Evolutionary conservation across 2,329 filamentous ascomycete species (phyloP).

Genomic region (Albifimbria verrucaria): DNA sequence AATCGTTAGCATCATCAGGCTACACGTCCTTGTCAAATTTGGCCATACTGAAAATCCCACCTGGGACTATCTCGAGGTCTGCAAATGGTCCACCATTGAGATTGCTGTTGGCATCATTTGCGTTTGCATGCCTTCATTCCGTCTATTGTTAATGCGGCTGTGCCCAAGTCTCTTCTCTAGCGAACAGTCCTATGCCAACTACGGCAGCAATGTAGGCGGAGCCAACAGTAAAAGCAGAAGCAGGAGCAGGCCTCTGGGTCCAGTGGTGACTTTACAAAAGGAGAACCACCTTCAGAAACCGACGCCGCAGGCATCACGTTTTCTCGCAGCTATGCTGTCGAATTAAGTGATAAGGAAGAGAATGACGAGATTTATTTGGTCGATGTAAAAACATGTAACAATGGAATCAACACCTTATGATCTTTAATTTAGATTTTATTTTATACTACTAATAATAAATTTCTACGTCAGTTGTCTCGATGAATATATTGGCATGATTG

Average conservation of each 20-base stretch:
- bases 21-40: slow-evolving; percentile 21
- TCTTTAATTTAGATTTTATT: no score
- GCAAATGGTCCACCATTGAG: slow-evolving; percentile 26
- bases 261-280: background rate
- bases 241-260: background rate
- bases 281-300: background rate
- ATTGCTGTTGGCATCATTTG: slow-evolving; percentile 28
- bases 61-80: slow-evolving; percentile 17
- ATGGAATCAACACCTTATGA: no score
- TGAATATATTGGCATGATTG: no score
- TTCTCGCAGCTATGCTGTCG: background rate
- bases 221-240: background rate
- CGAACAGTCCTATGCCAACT: background rate
- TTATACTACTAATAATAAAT: no score
- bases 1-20: slow-evolving; percentile 24
- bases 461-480: no score
- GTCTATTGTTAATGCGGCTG: slow-evolving; percentile 12
- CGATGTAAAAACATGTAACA: no score
- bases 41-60: slow-evolving; percentile 20
- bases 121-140: slow-evolving; percentile 25
- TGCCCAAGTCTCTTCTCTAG: background rate
- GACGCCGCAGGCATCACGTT: background rate
- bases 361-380: no score
- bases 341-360: background rate
- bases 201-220: background rate